These are phyloP conservation scores for Metschnikowia dekortorum DNA, from an alignment of 805 yeast species.

Conservation along the genomic window DNA sequence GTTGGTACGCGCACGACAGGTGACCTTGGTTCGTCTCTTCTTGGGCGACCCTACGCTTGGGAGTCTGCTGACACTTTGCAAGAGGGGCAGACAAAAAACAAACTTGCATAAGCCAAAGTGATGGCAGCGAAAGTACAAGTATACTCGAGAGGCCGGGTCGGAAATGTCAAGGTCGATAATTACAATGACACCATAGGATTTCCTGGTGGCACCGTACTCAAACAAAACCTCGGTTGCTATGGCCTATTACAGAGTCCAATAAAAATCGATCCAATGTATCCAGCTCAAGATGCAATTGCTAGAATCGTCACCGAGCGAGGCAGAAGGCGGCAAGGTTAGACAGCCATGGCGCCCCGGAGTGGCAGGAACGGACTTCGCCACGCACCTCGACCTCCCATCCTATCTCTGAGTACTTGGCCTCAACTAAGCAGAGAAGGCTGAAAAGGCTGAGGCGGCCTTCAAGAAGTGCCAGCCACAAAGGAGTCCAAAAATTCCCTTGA, in stretches of 20 bases:
- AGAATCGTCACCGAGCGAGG: slow-evolving; percentile 43
- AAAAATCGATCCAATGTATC: slow-evolving; percentile 20
- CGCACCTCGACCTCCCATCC: not conserved
- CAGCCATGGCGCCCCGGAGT: no score
- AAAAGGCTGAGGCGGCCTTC: slow-evolving; percentile 22
- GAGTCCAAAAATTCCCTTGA: slow-evolving; percentile 75
- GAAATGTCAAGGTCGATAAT: slow-evolving; percentile 40
- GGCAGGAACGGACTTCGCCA: no score
- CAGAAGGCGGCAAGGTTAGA: slow-evolving; percentile 31
- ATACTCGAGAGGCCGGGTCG: not conserved
- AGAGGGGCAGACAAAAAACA: no score
- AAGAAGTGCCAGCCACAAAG: slow-evolving; percentile 24
- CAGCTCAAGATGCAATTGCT: slow-evolving; percentile 42
- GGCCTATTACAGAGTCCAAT: slow-evolving; percentile 33
- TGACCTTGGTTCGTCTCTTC: no score
- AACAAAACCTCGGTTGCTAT: slow-evolving; percentile 35
- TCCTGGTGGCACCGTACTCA: slow-evolving; percentile 46
- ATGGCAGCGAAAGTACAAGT: not conserved
- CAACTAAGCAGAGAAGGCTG: slow-evolving; percentile 21
- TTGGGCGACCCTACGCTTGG: no score
- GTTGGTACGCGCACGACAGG: no score
- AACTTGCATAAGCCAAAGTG: no score
- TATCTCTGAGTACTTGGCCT: slow-evolving; percentile 21
- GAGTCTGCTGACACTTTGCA: no score
- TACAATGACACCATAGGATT: slow-evolving; percentile 42